Conservation (phyloP, 805 yeast species). For the Candida dajiaensis region DNA sequence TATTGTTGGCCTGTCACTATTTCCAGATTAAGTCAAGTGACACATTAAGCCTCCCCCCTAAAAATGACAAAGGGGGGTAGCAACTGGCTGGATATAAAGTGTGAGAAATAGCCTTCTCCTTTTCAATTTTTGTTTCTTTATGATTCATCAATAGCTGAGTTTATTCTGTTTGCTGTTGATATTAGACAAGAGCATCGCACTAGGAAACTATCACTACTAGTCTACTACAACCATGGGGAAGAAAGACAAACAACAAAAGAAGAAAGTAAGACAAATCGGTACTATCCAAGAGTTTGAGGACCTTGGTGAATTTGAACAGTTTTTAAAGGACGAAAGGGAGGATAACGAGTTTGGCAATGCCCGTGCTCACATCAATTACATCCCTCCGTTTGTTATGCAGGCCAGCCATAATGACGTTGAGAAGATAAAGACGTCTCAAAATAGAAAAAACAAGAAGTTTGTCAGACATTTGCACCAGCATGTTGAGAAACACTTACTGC, state of each 20-base stretch:
- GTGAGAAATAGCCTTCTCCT: neutral
- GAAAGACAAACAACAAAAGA: slow-evolving; percentile 18
- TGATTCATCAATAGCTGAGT: too few relatives aligned
- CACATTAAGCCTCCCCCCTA: neutral
- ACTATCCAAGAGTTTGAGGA: slow-evolving; percentile 47
- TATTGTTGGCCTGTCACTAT: neutral
- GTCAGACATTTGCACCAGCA: slow-evolving; percentile 73
- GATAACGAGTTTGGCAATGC: slow-evolving; percentile 68
- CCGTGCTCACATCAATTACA: slow-evolving; percentile 60
- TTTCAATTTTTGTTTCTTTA: too few relatives aligned
- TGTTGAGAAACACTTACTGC: slow-evolving; percentile 61
- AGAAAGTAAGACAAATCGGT: slow-evolving; percentile 16
- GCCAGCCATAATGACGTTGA: slow-evolving; percentile 66
- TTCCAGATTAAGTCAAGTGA: neutral
- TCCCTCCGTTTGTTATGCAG: slow-evolving; percentile 68
- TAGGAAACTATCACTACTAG: neutral
- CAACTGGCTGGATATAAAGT: neutral
- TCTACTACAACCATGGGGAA: slow-evolving; percentile 9
- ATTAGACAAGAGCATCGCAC: neutral
- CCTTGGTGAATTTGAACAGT: slow-evolving; percentile 54
- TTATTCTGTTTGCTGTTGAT: too few relatives aligned
- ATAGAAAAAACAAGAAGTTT: slow-evolving; percentile 65
- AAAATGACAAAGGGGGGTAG: neutral
- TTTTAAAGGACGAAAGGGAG: slow-evolving; percentile 65
- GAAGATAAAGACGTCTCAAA: slow-evolving; percentile 65